Evolutionary conservation across 345 rosid species (phyloP), one percentile per base, ranked within the genome.

Genomic region (Brassica carinata): DNA sequence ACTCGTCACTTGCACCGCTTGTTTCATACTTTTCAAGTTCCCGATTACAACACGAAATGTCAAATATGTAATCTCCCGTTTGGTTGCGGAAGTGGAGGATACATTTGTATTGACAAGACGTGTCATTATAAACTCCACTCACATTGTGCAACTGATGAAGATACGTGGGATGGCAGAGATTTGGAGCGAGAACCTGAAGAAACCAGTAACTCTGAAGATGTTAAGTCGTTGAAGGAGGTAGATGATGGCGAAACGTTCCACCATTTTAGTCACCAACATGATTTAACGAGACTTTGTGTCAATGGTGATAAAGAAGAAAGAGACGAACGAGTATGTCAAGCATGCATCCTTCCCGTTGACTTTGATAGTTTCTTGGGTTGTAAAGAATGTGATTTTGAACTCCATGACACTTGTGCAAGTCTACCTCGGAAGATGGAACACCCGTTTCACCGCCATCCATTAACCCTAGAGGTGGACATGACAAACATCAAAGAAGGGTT

Each of bases 111-210:
- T 15, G n/a, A 70, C 8, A 70, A 51, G 26, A 11, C 40, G 30
- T 70, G 74, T 70, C 15, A n/a, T 15, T 51, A 14, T 51, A 51
- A 64, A 19, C 27, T 53, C 17, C 78, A 75, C 36, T 53, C 38
- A 19, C 17, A 27, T 27, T 71, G 75, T 31, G 62, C 62, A 5
- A 51, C 40, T 9, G 0, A 0, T 5, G 29, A 1, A 0, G 26
- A 71, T 0, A 8, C n/a, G 1, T 75, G 72, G 79, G 79, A 67
- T 23, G 79, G 79, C 4, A 75, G n/a, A 64, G 72, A 75, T 3
- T 40, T 75, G 11, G 29, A 34, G 26, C 27, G 14, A 55, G 72
- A 55, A 36, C 7, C 66, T 5, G 29, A 67, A 43, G 38, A 75
- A 63, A 26, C 48, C 0, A 55, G n/a, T 8, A 29, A 27, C 14